Evolutionary conservation across 2,329 filamentous ascomycete genomes (phyloP), one percentile per base, ranked within the genome.

Genomic region (Scopulariopsis brevicaulis): DNA sequence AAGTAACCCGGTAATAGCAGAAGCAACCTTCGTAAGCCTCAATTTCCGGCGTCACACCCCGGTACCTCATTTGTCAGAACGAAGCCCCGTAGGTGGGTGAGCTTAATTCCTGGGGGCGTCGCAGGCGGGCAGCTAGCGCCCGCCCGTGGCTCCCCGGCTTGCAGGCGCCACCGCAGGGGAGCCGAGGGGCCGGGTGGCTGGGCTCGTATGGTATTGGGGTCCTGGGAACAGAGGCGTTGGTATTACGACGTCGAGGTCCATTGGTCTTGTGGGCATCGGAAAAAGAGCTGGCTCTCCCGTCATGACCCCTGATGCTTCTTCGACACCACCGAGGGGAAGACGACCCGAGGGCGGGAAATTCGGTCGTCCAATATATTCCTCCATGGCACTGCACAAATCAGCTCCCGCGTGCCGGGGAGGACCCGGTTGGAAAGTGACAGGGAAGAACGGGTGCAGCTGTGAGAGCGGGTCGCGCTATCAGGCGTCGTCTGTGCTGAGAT

Each of bases 121-220:
- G 46, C 46, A 22, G 46, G 22, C n/a, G 20, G 46, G 46, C 5
- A 22, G 22, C n/a, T 11, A 50, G 11, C 18, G 22, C 40, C 15
- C n/a, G 15, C 40, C 6, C 22, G 46, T n/a, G 8, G n/a, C 11
- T 22, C 46, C n/a, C 46, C 46, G 3, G 46, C 40, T 37, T 58
- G 56, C 56, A 58, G 56, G 51, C 56, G 56, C 56, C 56, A 58
- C 56, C 56, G 54, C 56, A 32, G 52, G 32, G 46, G 24, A 56
- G 56, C 50, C 51, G 51, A 58, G 14, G 25, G 32, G 10, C 4
- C 40, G n/a, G 37, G 12, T 40, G 37, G 37, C 37, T 12, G 12
- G 40, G 15, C 40, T n/a, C 18, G 40, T n/a, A 7, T 14, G 15
- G n/a, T 7, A n/a, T 14, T 46, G 40, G 40, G n/a, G 18, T 10